A percentile compares a stretch with the other conserved stretches of the same genome.
phyloP scores from a whole-genome alignment of 192 early-diverging fungal species.

The Rhizoclosmatium globosum region DNA sequence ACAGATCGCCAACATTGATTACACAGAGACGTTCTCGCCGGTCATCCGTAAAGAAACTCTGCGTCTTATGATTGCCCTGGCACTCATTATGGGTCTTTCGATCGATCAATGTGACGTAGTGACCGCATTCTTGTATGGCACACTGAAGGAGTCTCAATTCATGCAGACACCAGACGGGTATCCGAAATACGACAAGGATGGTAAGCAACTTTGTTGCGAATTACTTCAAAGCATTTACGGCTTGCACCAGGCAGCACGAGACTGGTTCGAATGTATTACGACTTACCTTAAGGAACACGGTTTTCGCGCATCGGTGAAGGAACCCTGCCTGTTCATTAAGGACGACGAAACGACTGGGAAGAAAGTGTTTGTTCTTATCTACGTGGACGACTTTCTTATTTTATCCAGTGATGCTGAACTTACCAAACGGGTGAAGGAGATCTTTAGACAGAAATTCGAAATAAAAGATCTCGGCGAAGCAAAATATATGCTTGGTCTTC shows the following conservation, averaged over 20 bases:
- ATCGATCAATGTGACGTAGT: background rate
- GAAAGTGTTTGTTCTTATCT: conserved; percentile 13
- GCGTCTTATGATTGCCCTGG: conserved; percentile 20
- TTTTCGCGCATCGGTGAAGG: conserved; percentile 5
- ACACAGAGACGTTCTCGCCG: conserved; percentile 46
- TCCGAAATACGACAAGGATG: background rate
- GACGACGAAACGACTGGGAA: background rate
- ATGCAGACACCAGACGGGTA: conserved; percentile 19
- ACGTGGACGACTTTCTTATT: conserved; percentile 31
- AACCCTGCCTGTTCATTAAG: conserved; percentile 19
- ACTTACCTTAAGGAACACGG: background rate
- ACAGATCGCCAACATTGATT: conserved; percentile 47
- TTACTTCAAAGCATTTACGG: conserved; percentile 10
- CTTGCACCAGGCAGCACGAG: conserved; percentile 13
- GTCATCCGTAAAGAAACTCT: conserved; percentile 22
- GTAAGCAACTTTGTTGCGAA: background rate
- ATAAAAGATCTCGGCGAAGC: conserved; percentile 23
- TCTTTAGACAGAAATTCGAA: background rate
- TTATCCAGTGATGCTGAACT: background rate
- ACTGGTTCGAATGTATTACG: conserved; percentile 16
- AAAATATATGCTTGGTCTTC: conserved; percentile 20
- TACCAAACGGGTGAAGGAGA: conserved; percentile 2
- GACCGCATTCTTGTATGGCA: conserved; percentile 23
- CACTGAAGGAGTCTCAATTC: conserved; percentile 18
- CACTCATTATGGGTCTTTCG: no score